Evolutionary conservation across 1,139 yeast genomes (phyloP), one percentile per base, ranked within the genome.

Genomic region (Komagataea norvegica): DNA sequence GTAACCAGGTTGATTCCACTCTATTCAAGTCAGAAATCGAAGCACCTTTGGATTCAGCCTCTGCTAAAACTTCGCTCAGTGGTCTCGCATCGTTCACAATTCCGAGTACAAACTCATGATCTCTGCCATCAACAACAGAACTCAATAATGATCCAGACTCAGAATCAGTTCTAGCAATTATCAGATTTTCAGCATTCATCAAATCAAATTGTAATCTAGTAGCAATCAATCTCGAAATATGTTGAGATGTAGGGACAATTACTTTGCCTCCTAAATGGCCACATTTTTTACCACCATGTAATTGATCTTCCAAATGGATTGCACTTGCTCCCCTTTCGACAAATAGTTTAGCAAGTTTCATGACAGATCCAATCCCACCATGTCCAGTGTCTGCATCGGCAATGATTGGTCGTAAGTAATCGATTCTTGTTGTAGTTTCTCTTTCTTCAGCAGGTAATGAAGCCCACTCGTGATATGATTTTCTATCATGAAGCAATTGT

Each of bases 361-460:
- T 74, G 15, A 77, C 79, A 0, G 82, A 70, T 3, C 79, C 74
- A 15, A 71, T 61, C 15, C 84, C 81, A n/a, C 84, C 84, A 53
- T 76, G 81, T 8, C 84, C 84, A 51, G 80, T 77, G 46, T 77
- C 84, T 8, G 73, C 84, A 51, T 77, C 84, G 5, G 84, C 84
- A 48, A 77, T 70, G 39, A 77, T 75, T 10, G 84, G 84, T 38
- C 77, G 64, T 48, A 78, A 52, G 51, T 74, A 77, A 48, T 77
- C 81, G 31, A 65, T 58, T 31, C 47, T 37, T 13, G 27, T 29
- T 1, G 18, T 21, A 5, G 11, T 20, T 6, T 22, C 33, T 4
- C 42, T 63, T 46, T 36, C 63, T 31, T 39, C 53, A 21, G 25
- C 51, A 7, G 33, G 62, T 30, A 49, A 60, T n/a, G 21, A 13